phyloP scores from a whole-genome alignment of 257 asterid genomes.

The Cordia subcordata region DNA sequence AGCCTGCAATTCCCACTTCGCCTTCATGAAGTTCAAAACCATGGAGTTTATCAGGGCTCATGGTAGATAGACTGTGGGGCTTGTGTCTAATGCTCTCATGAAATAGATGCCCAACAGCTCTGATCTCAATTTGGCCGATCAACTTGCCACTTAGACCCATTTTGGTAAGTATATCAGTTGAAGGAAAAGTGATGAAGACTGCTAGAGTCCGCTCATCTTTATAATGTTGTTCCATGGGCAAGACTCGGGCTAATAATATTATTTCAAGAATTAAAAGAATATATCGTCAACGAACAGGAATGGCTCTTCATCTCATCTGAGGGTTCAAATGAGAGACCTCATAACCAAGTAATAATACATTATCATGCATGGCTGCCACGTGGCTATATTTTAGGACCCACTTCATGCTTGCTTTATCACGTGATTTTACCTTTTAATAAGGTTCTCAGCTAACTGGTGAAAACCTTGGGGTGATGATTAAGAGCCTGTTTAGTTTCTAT shows the following conservation, averaged over 20 bases:
- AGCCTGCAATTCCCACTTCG: not conserved
- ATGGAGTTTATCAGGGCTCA: not conserved
- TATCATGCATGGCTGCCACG: too few species aligned
- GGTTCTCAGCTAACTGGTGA: too few species aligned
- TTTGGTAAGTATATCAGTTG: not conserved
- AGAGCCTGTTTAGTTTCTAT: too few species aligned
- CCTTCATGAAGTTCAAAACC: not conserved
- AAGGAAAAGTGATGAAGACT: not conserved
- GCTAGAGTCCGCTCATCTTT: not conserved
- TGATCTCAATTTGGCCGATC: not conserved
- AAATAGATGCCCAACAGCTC: not conserved
- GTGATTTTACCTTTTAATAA: too few species aligned
- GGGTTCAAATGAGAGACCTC: too few species aligned
- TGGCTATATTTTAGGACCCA: too few species aligned
- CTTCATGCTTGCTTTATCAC: too few species aligned
- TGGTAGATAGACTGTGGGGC: not conserved
- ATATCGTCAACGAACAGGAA: too few species aligned
- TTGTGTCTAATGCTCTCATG: not conserved
- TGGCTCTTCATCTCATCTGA: too few species aligned
- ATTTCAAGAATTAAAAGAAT: too few species aligned
- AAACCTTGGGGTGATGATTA: too few species aligned
- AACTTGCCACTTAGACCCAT: slow-evolving; percentile 1
- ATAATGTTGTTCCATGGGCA: not conserved
- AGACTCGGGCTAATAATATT: not conserved
- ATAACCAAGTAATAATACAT: too few species aligned